phyloP scores from a whole-genome alignment of 805 yeast genomes.

The Saturnispora ahearnii region DNA sequence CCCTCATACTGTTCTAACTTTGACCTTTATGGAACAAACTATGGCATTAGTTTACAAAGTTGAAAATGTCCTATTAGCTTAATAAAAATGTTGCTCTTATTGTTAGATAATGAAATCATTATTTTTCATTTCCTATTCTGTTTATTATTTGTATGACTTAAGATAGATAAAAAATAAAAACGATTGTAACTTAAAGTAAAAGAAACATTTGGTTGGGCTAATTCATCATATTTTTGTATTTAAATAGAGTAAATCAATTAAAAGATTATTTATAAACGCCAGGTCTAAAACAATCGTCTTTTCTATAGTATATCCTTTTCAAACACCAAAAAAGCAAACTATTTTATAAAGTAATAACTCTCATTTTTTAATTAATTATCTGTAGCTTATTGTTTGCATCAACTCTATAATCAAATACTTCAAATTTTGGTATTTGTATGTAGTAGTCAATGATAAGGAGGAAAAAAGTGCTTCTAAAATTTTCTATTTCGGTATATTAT shows the following conservation, averaged over 20 bases:
- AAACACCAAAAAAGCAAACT: background rate
- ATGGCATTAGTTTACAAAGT: slow-evolving; percentile 48
- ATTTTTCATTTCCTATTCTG: background rate
- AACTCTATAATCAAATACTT: no score
- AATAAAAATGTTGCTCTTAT: background rate
- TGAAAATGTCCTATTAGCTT: slow-evolving; percentile 28
- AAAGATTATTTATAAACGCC: background rate
- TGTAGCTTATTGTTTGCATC: no score
- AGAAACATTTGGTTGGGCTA: background rate
- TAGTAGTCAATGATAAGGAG: no score
- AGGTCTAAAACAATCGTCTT: background rate
- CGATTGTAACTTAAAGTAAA: background rate
- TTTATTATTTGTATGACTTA: background rate
- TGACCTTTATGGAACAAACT: slow-evolving; percentile 94
- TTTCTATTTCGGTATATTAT: background rate
- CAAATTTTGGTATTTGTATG: no score
- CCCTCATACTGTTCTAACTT: slow-evolving; percentile 85
- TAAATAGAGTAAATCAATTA: background rate
- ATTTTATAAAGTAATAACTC: no score
- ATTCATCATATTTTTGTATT: background rate
- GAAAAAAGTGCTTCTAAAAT: background rate
- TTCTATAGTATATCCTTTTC: background rate
- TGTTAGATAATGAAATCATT: background rate
- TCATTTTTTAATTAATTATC: no score
- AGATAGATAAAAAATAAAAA: background rate